Evolutionary conservation across 768 basidiomycete genomes (phyloP), one percentile per base, ranked within the genome.

Genomic region (Tephrocybe rancida): DNA sequence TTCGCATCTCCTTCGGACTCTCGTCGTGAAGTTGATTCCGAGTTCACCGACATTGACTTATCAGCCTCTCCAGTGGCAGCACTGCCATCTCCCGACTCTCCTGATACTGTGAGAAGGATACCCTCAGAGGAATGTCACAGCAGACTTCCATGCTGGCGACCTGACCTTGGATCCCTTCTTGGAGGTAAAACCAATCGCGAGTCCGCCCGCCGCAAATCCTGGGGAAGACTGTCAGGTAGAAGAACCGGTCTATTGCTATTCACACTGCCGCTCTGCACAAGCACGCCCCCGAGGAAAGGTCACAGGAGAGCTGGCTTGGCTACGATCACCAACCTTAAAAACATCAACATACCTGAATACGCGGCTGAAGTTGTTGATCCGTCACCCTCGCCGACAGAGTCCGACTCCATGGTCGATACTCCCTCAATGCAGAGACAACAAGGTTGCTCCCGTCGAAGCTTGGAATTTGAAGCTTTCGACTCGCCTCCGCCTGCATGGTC

Each of bases 301-400:
- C 58, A 64, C 44, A 58, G 45, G 38, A 51, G 63, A 44, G 48
- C 51, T 43, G 25, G 44, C 10, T 38, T 61, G 14, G 50, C 44
- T 21, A 54, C 47, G 6, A 57, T 59, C 32, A 57, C 52, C 51
- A 58, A 57, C 24, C 50, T 55, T 3, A 29, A 26, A 13, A 47
- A 53, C 32, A 39, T 58, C 9, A 26, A 25, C 14, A 19, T n/a
- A 22, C 29, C 18, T 1, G 34, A 7, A 7, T 44, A 21, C 27
- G 35, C 30, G 26, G 3, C 32, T 24, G 44, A 27, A 22, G n/a
- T n/a, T n/a, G 3, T 9, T n/a, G 26, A 21, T 26, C 48, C 41
- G 13, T 19, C 29, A 11, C 19, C 45, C 10, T 52, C 57, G 5
- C 44, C 32, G 13, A 48, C 41, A 5, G 26, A 35, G 21, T 39